Evolutionary conservation across 805 yeast species (phyloP).

Genomic region (Nakazawaea peltata): DNA sequence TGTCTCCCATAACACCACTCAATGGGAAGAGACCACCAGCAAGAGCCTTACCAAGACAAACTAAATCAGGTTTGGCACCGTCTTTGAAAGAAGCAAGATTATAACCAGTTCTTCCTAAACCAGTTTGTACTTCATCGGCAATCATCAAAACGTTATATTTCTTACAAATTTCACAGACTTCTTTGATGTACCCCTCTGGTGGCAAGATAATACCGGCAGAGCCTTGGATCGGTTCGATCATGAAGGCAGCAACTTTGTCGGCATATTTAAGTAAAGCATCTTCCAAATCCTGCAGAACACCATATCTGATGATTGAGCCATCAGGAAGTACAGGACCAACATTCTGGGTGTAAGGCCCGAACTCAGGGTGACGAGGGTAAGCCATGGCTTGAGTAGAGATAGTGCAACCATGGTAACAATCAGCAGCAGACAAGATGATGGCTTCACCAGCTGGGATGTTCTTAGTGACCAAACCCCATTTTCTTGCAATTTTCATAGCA

Average conservation of each 20-base stretch:
- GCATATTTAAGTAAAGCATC: constrained; percentile 16
- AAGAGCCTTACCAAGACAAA: constrained; percentile 20
- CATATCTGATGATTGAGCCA: constrained; percentile 16
- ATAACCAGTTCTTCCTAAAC: constrained; percentile 21
- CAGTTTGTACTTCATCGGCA: constrained; percentile 23
- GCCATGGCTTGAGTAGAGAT: constrained; percentile 20
- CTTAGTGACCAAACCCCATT: constrained; percentile 19
- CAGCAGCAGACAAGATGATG: constrained; percentile 16
- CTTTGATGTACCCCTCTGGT: constrained; percentile 16
- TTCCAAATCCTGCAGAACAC: constrained; percentile 15
- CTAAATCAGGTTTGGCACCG: constrained; percentile 19
- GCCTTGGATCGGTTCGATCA: constrained; percentile 23
- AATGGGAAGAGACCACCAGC: constrained; percentile 20
- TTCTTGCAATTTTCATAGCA: constrained; percentile 20
- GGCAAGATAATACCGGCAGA: constrained; percentile 22
- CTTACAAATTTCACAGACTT: constrained; percentile 15
- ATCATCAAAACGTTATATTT: constrained; percentile 18
- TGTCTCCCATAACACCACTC: constrained; percentile 18
- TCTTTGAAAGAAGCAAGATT: constrained; percentile 14
- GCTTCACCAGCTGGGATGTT: constrained; percentile 15
- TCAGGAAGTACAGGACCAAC: constrained; percentile 19
- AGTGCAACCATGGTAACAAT: constrained; percentile 21
- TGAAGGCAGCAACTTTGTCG: constrained; percentile 17
- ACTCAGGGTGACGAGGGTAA: constrained; percentile 9
- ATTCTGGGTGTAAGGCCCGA: constrained; percentile 17